Conservation (phyloP, 805 yeast species). For the Candida ascalaphidarum region DNA sequence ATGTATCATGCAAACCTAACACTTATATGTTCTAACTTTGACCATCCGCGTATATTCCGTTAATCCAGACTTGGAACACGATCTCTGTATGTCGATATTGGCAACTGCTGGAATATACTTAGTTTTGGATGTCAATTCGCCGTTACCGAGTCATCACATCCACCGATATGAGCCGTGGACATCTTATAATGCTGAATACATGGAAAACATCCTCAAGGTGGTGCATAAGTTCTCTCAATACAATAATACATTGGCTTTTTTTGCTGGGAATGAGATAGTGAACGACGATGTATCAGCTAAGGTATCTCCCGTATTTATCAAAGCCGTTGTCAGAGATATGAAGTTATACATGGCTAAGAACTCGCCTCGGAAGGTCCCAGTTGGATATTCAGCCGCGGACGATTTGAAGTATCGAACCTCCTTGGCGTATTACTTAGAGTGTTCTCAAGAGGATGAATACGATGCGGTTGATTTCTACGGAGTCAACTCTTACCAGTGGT, state of each 20-base stretch:
- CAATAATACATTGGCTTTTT: slow-evolving; percentile 83
- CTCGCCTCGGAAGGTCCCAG: slow-evolving; percentile 64
- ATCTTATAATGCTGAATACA: slow-evolving; percentile 61
- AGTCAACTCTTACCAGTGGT: slow-evolving; percentile 76
- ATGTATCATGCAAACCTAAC: slow-evolving; percentile 6
- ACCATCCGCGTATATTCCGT: slow-evolving; percentile 84
- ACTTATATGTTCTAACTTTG: slow-evolving; percentile 12
- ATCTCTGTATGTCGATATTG: slow-evolving; percentile 81
- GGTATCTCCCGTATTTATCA: slow-evolving; percentile 65
- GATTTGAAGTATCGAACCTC: slow-evolving; percentile 72
- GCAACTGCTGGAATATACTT: slow-evolving; percentile 92
- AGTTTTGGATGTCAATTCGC: slow-evolving; percentile 87
- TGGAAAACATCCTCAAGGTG: slow-evolving; percentile 69
- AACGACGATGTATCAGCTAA: slow-evolving; percentile 70
- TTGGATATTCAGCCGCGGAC: slow-evolving; percentile 96
- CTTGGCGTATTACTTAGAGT: slow-evolving; percentile 72
- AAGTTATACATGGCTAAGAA: slow-evolving; percentile 58
- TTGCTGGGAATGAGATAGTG: slow-evolving; percentile 87
- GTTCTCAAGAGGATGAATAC: slow-evolving; percentile 43
- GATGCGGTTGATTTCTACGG: slow-evolving; percentile 76
- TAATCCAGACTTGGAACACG: slow-evolving; percentile 76
- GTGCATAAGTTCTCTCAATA: slow-evolving; percentile 76
- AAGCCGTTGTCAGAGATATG: slow-evolving; percentile 74
- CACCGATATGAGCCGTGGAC: slow-evolving; percentile 94
- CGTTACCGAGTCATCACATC: slow-evolving; percentile 66